These are phyloP conservation scores for Venturia asperata DNA, from an alignment of 2,329 filamentous ascomycete genomes.

Conservation along the genomic window DNA sequence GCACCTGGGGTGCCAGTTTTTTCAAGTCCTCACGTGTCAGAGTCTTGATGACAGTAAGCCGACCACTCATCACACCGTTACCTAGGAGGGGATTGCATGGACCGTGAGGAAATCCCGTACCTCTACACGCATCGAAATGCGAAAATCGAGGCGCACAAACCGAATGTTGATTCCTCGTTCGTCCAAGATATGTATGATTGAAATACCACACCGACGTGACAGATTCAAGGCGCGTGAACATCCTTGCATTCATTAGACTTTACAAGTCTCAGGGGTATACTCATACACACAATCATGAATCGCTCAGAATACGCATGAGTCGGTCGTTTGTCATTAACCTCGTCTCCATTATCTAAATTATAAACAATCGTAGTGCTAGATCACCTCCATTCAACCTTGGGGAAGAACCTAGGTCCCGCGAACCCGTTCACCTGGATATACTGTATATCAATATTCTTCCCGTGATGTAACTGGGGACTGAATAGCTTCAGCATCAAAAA, in stretches of 20 bases:
- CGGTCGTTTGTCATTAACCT: background rate
- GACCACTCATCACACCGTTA: too few relatives aligned
- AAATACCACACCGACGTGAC: background rate
- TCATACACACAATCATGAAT: background rate
- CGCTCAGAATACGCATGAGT: background rate
- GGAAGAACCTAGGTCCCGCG: conserved; percentile 79
- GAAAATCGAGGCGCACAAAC: too few relatives aligned
- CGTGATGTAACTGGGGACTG: conserved; percentile 61
- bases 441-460: conserved; percentile 79
- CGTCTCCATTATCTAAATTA: background rate
- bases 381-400: conserved; percentile 29
- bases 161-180: too few relatives aligned
- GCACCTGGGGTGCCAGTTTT: too few relatives aligned
- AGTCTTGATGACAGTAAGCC: too few relatives aligned
- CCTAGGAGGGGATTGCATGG: too few relatives aligned
- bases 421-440: conserved; percentile 77
- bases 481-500: conserved; percentile 88
- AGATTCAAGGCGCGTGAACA: background rate
- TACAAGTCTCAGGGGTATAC: background rate
- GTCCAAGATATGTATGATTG: background rate
- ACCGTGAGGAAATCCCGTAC: too few relatives aligned
- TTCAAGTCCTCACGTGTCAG: too few relatives aligned
- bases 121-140: too few relatives aligned
- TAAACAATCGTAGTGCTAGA: background rate
- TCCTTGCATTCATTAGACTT: background rate